Evolutionary conservation across 2,329 filamentous ascomycete species (phyloP).

Genomic region (Fusarium sp.): DNA sequence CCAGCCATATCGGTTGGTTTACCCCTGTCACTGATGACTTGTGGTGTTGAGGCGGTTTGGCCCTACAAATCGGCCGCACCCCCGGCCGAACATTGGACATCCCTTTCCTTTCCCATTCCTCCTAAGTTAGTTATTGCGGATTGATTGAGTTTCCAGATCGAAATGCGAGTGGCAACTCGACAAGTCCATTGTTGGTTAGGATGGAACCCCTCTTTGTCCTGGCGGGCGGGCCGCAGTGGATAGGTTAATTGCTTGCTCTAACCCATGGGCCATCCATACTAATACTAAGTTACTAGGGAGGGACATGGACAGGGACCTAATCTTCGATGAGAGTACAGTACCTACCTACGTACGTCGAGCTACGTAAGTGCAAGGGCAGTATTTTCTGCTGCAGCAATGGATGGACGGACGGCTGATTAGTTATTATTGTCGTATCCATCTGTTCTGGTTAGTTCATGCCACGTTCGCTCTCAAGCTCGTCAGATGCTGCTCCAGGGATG

Average conservation of each 20-base stretch:
- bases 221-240: neutral
- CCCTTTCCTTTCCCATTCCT: neutral
- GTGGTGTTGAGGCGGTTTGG: constrained; percentile 19
- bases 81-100: neutral
- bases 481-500: constrained; percentile 26
- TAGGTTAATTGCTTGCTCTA: neutral
- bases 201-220: neutral
- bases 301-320: neutral
- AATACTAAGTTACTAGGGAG: neutral
- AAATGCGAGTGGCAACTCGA: neutral
- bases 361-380: neutral
- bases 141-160: neutral
- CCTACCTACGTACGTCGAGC: neutral
- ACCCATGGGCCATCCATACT: neutral
- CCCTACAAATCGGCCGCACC: constrained; percentile 8
- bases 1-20: constrained; percentile 24
- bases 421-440: neutral
- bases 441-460: neutral
- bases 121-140: neutral
- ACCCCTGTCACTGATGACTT: constrained; percentile 17
- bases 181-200: constrained; percentile 1
- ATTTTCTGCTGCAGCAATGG: neutral
- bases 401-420: neutral
- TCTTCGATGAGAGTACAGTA: neutral
- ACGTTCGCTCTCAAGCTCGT: constrained; percentile 10